Percentiles rank a stretch among this genome's conserved stretches.
Conservation (phyloP, 345 rosid genomes). For the Turritis glabra region DNA sequence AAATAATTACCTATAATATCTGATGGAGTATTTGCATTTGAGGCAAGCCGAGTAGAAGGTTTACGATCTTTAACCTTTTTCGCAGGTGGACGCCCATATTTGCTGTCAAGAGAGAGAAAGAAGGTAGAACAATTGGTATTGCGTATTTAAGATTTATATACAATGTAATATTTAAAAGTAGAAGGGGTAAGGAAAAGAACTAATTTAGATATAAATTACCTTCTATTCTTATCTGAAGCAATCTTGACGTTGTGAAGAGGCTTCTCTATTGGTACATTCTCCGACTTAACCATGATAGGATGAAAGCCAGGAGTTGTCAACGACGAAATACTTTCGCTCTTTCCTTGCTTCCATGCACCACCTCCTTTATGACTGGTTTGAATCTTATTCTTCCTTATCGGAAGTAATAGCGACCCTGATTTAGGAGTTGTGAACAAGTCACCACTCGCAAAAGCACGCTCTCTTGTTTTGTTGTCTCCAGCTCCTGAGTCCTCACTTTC, state of each 20-base stretch:
- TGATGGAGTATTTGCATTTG: constrained; percentile 48
- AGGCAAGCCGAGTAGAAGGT: constrained; percentile 55
- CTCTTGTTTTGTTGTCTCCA: constrained; percentile 66
- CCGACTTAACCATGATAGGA: constrained; percentile 60
- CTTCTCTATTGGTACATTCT: constrained; percentile 55
- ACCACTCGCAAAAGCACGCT: constrained; percentile 54
- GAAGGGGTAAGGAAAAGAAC: constrained; percentile 13
- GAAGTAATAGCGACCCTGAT: constrained; percentile 49
- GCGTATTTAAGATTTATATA: neutral
- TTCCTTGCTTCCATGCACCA: constrained; percentile 77
- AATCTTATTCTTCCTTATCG: constrained; percentile 59
- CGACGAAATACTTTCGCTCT: constrained; percentile 61
- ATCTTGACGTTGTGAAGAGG: constrained; percentile 61
- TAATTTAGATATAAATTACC: constrained; percentile 46
- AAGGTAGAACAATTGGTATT: constrained; percentile 6
- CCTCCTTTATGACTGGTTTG: constrained; percentile 64
- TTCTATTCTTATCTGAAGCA: constrained; percentile 72
- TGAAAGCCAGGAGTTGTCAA: constrained; percentile 54
- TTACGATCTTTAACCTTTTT: constrained; percentile 85
- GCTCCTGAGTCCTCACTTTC: constrained; percentile 93
- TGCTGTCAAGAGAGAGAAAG: constrained; percentile 52
- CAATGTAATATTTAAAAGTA: constrained; percentile 18
- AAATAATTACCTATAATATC: constrained; percentile 62
- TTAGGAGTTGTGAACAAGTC: constrained; percentile 57
- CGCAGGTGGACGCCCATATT: constrained; percentile 81